Evolutionary conservation across 1,284 basidiomycete genomes (phyloP).

Genomic region (Austroboletus novae-zelandiae): DNA sequence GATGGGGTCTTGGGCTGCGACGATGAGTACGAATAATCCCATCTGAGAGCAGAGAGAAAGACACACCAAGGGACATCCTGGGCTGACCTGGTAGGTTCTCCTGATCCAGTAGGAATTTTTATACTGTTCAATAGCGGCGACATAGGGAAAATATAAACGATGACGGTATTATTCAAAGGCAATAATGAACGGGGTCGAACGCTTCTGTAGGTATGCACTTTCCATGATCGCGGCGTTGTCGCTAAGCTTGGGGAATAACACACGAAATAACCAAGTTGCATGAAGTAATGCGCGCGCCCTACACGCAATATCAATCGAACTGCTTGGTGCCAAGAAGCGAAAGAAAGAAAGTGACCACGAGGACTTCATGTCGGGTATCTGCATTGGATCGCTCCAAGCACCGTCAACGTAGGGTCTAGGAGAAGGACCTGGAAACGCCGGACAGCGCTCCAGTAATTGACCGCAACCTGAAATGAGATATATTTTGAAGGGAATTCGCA

Average conservation of each 20-base stretch:
- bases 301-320: slow-evolving; percentile 36
- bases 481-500: slow-evolving; percentile 1
- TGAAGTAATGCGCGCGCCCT: slow-evolving; percentile 33
- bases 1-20: slow-evolving; percentile 30
- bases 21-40: slow-evolving; percentile 14
- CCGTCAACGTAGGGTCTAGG: slow-evolving; percentile 22
- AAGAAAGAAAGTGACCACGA: slow-evolving; percentile 32
- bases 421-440: slow-evolving; percentile 26
- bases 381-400: slow-evolving; percentile 35
- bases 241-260: slow-evolving; percentile 23
- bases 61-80: slow-evolving; percentile 26
- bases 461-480: slow-evolving; percentile 11
- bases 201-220: slow-evolving; percentile 20
- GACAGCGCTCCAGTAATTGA: slow-evolving; percentile 17
- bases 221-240: slow-evolving; percentile 31
- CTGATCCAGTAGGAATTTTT: slow-evolving; percentile 23
- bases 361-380: slow-evolving; percentile 39
- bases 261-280: slow-evolving; percentile 30
- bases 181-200: slow-evolving; percentile 30
- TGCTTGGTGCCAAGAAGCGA: slow-evolving; percentile 36
- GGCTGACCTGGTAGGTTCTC: slow-evolving; percentile 11
- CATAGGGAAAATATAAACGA: slow-evolving; percentile 23
- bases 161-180: slow-evolving; percentile 26
- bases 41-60: neutral
- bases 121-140: slow-evolving; percentile 24